Percentiles rank a stretch among this genome's conserved stretches.
phyloP scores from a whole-genome alignment of 768 basidiomycete species.

The Inosperma sp. region DNA sequence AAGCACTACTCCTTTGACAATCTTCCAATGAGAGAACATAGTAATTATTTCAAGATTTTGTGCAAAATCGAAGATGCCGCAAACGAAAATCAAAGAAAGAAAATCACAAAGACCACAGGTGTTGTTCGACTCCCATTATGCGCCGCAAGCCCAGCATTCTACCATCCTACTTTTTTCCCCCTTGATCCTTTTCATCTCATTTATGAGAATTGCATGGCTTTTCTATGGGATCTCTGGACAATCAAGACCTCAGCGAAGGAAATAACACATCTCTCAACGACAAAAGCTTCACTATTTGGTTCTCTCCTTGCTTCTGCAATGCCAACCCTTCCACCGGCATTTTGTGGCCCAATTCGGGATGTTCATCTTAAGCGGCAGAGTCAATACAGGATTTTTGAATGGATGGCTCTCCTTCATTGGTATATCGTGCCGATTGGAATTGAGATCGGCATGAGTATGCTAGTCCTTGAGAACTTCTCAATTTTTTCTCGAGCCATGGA shows the following conservation, averaged over 20 bases:
- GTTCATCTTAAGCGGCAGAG: constrained; percentile 30
- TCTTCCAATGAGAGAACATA: constrained; percentile 20
- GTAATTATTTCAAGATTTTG: constrained; percentile 24
- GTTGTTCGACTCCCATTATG: constrained; percentile 25
- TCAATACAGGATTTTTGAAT: constrained; percentile 33
- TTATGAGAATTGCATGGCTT: constrained; percentile 29
- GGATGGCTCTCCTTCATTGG: constrained; percentile 33
- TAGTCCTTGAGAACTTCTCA: constrained; percentile 27
- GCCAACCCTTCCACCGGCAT: constrained; percentile 26
- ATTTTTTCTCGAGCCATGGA: constrained; percentile 23
- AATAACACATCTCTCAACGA: constrained; percentile 14
- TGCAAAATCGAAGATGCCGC: constrained; percentile 13
- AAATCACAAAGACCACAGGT: constrained; percentile 22
- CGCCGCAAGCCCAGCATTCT: constrained; percentile 25
- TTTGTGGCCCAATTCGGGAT: constrained; percentile 28
- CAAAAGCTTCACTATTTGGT: constrained; percentile 19
- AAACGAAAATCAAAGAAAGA: constrained; percentile 7
- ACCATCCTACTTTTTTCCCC: constrained; percentile 30
- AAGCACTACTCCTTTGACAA: constrained; percentile 21
- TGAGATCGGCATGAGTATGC: constrained; percentile 23
- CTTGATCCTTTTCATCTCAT: constrained; percentile 33
- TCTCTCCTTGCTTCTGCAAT: constrained; percentile 18
- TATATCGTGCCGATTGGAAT: constrained; percentile 30
- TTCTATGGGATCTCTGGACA: constrained; percentile 28
- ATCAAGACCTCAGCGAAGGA: constrained; percentile 12